Conservation (phyloP, 106 monocot genomes). For the Hemerocallis citrina region DNA sequence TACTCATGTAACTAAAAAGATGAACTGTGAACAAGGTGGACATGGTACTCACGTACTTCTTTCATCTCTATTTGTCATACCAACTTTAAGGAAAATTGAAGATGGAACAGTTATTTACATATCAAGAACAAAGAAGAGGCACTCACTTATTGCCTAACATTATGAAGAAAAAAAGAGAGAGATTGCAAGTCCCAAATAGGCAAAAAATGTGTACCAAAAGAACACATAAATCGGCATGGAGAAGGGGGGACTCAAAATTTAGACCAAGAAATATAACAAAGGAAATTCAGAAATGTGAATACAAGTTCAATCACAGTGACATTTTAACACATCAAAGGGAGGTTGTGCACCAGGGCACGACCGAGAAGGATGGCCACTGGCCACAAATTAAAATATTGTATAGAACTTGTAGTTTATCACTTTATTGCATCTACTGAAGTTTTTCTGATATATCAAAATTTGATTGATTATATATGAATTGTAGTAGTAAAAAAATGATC, state of each 20-base stretch:
- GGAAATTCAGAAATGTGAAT: neutral
- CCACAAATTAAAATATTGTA: neutral
- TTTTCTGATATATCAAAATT: neutral
- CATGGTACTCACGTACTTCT: no score
- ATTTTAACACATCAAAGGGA: neutral
- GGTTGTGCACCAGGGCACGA: neutral
- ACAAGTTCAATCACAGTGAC: neutral
- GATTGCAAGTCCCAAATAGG: no score
- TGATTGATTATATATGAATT: neutral
- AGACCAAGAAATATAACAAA: neutral
- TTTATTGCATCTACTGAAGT: neutral
- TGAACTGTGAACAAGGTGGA: neutral
- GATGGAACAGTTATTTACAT: no score
- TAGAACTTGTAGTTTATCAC: neutral
- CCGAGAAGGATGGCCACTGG: no score
- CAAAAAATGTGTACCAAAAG: no score
- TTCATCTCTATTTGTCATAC: neutral
- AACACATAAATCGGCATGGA: neutral
- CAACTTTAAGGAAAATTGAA: no score
- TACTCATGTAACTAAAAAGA: neutral
- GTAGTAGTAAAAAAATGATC: neutral
- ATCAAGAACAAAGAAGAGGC: neutral
- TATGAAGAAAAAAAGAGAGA: no score
- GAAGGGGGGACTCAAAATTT: neutral
- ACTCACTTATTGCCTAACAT: no score